phyloP scores from a whole-genome alignment of 148 eudicot species.

The Rhododendron simsii region DNA sequence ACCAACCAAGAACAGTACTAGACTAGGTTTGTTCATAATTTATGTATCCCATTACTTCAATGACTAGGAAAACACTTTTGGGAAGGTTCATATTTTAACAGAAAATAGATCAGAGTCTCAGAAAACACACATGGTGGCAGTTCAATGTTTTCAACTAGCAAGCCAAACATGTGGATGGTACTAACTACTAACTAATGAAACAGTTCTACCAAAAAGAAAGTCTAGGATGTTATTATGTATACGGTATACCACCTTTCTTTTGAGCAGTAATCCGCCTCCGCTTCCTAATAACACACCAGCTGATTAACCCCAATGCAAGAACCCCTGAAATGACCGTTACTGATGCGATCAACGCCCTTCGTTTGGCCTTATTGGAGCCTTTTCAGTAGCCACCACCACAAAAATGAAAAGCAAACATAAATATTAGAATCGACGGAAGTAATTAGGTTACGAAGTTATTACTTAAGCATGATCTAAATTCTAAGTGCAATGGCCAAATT shows the following conservation, averaged over 20 bases:
- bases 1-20: too few relatives aligned
- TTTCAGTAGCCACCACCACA: background rate
- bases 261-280: background rate
- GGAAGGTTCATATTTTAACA: too few relatives aligned
- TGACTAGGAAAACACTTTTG: too few relatives aligned
- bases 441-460: background rate
- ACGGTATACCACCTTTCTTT: background rate
- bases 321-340: background rate
- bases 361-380: background rate
- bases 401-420: background rate
- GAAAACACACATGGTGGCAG: too few relatives aligned
- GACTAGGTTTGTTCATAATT: too few relatives aligned
- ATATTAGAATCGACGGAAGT: background rate
- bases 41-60: too few relatives aligned
- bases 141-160: too few relatives aligned
- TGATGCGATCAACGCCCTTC: constrained; percentile 14
- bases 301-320: constrained; percentile 5
- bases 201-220: background rate
- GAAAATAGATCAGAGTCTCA: too few relatives aligned
- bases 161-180: too few relatives aligned
- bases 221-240: too few relatives aligned
- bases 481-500: background rate
- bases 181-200: too few relatives aligned
- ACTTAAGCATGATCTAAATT: too few relatives aligned
- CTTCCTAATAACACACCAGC: constrained; percentile 1